Conservation (phyloP, 768 basidiomycete species). For the Holtermannia corniformis region DNA sequence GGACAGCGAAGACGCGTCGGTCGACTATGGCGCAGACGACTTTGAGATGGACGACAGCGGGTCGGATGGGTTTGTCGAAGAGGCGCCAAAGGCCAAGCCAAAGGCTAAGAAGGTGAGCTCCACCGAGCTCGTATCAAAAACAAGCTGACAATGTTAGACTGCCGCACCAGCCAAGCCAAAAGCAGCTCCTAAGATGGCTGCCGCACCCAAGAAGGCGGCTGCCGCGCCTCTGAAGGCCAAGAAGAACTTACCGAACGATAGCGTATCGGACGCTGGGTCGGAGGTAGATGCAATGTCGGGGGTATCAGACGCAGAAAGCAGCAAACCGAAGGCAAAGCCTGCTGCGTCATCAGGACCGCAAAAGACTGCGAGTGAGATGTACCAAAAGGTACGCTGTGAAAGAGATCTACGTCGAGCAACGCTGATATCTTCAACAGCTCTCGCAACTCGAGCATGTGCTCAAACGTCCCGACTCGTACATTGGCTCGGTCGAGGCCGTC, state of each 20-base stretch:
- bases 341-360: constrained; percentile 15
- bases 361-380: constrained; percentile 84
- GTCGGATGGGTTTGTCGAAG: constrained; percentile 24
- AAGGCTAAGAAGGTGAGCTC: constrained; percentile 4
- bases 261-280: constrained; percentile 23
- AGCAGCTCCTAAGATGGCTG: constrained; percentile 17
- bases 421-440: constrained; percentile 54
- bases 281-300: constrained; percentile 18
- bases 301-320: constrained; percentile 45
- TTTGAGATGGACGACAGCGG: constrained; percentile 20
- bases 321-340: constrained; percentile 50
- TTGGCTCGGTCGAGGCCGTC: constrained; percentile 85
- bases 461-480: constrained; percentile 53
- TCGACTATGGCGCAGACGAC: constrained; percentile 2
- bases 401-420: neutral
- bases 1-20: constrained; percentile 17
- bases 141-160: constrained; percentile 9
- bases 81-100: constrained; percentile 15
- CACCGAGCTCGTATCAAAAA: constrained; percentile 12
- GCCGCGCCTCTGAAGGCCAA: constrained; percentile 42
- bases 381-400: constrained; percentile 59
- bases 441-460: constrained; percentile 80
- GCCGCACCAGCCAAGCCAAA: neutral
- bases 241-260: constrained; percentile 33
- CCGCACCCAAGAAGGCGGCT: constrained; percentile 13